Percentiles rank a stretch among this genome's conserved stretches.
These are phyloP conservation scores for Leucosporidium creatinivorum DNA, from an alignment of 768 basidiomycete genomes.

Conservation along the genomic window DNA sequence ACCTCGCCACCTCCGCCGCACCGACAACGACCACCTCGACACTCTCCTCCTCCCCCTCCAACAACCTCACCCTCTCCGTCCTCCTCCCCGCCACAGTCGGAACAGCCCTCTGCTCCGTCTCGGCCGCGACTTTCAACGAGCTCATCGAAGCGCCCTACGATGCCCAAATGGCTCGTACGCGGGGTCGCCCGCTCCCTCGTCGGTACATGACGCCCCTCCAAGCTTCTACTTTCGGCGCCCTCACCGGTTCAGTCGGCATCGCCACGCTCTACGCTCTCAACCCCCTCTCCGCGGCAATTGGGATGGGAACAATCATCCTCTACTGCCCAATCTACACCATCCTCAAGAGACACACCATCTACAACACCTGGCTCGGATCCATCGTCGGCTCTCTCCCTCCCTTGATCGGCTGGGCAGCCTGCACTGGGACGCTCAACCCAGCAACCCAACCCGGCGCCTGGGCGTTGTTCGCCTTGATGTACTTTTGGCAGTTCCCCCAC, in stretches of 20 bases:
- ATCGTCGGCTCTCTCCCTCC: slow-evolving; percentile 90
- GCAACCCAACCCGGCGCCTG: slow-evolving; percentile 56
- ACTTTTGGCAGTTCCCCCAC: slow-evolving; percentile 98
- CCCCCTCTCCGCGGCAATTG: slow-evolving; percentile 74
- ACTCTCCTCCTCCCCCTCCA: slow-evolving; percentile 13
- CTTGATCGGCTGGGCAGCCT: slow-evolving; percentile 97
- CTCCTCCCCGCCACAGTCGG: slow-evolving; percentile 81
- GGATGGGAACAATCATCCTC: slow-evolving; percentile 71
- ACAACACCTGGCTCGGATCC: slow-evolving; percentile 91
- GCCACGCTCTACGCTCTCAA: slow-evolving; percentile 71
- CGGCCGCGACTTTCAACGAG: slow-evolving; percentile 92
- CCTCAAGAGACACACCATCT: slow-evolving; percentile 71
- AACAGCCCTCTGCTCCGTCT: slow-evolving; percentile 81
- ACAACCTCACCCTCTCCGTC: slow-evolving; percentile 52
- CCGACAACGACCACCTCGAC: not conserved
- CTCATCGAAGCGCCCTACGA: slow-evolving; percentile 91
- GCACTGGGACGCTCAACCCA: slow-evolving; percentile 76
- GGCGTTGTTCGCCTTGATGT: slow-evolving; percentile 74
- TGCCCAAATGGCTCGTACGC: slow-evolving; percentile 89
- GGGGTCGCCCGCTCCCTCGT: slow-evolving; percentile 76
- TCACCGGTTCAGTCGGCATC: slow-evolving; percentile 71
- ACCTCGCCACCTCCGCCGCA: not conserved
- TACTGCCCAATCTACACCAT: slow-evolving; percentile 91
- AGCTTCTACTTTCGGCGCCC: slow-evolving; percentile 67
- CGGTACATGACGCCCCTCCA: slow-evolving; percentile 77